phyloP scores from a whole-genome alignment of 345 rosid species.

The Luvunga scandens region DNA sequence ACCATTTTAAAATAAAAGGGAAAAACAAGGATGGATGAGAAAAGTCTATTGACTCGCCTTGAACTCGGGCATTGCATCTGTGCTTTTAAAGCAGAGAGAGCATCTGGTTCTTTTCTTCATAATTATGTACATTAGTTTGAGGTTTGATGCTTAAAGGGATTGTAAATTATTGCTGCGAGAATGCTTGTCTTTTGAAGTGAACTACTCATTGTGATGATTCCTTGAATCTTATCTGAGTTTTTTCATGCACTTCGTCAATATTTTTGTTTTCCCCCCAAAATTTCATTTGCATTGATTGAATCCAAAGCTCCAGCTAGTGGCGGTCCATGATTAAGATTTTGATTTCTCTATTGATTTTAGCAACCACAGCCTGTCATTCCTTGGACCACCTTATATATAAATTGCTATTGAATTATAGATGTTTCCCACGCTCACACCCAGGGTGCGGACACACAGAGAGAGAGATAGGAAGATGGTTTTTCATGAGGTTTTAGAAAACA shows the following conservation, averaged over 20 bases:
- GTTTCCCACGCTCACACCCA: neutral
- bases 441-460: neutral
- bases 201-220: conserved; percentile 25
- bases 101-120: conserved; percentile 52
- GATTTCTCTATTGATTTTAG: conserved; percentile 2
- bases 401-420: conserved; percentile 16
- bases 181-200: conserved; percentile 22
- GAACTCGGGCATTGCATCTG: conserved; percentile 30
- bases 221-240: conserved; percentile 28
- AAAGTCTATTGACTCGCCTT: conserved; percentile 30
- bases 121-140: conserved; percentile 11
- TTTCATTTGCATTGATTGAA: conserved; percentile 14
- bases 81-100: conserved; percentile 22
- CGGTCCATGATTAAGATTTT: conserved; percentile 26
- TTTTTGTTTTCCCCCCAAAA: neutral
- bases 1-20: neutral
- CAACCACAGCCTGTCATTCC: conserved; percentile 16
- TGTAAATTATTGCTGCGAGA: conserved; percentile 38
- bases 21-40: neutral
- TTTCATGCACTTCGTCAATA: neutral
- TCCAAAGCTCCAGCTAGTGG: conserved; percentile 19
- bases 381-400: conserved; percentile 21
- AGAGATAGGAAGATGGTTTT: neutral
- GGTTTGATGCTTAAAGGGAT: conserved; percentile 43
- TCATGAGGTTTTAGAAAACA: neutral